These are phyloP conservation scores for Yarrowia deformans DNA, from an alignment of 805 yeast genomes.

Conservation along the genomic window DNA sequence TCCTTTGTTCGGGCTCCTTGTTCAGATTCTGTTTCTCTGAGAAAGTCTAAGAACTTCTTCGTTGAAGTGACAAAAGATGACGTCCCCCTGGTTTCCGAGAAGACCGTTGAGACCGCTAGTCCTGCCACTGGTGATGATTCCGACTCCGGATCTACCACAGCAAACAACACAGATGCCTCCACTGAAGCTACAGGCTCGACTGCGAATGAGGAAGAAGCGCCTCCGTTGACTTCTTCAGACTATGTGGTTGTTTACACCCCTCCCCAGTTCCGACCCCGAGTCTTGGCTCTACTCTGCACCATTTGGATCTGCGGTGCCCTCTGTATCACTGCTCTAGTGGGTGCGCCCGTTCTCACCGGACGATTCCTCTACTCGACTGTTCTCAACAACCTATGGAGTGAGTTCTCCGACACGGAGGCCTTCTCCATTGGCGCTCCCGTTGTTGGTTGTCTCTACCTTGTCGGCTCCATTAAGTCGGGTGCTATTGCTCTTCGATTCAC, in stretches of 20 bases:
- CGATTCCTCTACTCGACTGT: conserved; percentile 40
- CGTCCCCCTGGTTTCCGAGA: conserved; percentile 57
- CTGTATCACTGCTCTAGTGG: conserved; percentile 44
- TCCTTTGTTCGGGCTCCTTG: conserved; percentile 84
- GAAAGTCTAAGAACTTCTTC: conserved; percentile 66
- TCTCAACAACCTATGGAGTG: conserved; percentile 30
- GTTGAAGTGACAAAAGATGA: conserved; percentile 85
- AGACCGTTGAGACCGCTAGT: conserved; percentile 47
- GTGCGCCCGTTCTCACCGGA: conserved; percentile 48
- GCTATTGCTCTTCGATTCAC: conserved; percentile 6
- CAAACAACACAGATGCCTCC: neutral
- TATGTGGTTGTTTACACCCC: conserved; percentile 89
- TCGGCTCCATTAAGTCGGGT: conserved; percentile 27
- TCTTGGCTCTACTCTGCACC: conserved; percentile 57
- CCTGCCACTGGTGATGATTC: neutral
- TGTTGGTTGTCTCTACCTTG: conserved; percentile 29
- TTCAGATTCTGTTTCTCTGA: conserved; percentile 74
- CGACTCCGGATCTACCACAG: neutral
- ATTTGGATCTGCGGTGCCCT: conserved; percentile 56
- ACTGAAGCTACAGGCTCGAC: conserved; percentile 51
- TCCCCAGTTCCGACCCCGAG: conserved; percentile 70
- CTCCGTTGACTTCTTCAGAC: conserved; percentile 27
- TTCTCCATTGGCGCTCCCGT: conserved; percentile 44
- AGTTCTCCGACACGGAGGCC: conserved; percentile 44
- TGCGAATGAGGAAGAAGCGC: conserved; percentile 41